Evolutionary conservation across 1,284 basidiomycete genomes (phyloP), one percentile per base, ranked within the genome.

Genomic region (Athelia psychrophila): DNA sequence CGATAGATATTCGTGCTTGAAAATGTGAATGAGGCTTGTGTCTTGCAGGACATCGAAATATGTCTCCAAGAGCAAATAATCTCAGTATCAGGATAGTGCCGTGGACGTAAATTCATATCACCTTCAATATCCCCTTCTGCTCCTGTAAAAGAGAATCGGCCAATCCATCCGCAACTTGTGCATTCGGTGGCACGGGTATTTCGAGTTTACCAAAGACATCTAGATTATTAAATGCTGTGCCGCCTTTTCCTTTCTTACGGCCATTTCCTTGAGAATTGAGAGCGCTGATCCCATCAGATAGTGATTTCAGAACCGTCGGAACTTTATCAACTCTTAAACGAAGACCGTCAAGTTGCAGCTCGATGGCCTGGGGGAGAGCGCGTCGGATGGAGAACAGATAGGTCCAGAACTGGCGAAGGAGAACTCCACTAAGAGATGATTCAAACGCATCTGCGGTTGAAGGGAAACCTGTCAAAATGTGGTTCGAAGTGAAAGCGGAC

Each of bases 81-180:
- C 6, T 18, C n/a, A 22, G 38, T 16, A 6, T n/a, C 6, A 6
- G 20, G 38, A 16, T 9, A 42, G 20, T n/a, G n/a, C 9, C 6
- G 8, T 23, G 9, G 19, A 24, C 16, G n/a, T 5, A 23, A 42
- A n/a, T 10, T 8, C 22, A 9, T 40, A 19, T 50, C 13, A 75
- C 74, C 52, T 64, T 44, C 6, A 77, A 46, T 35, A 62, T 58
- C 3, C 13, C n/a, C 50, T 60, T 65, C 45, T 70, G 64, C 1
- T 60, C 19, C 1, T 19, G 15, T 0, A 64, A 46, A 12, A 76
- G 58, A 5, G 55, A 30, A 1, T 8, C 12, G 0, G 58, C 57
- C n/a, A 67, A 44, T 9, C 53, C 36, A 2, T 48, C 44, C 0
- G 63, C 68, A 23, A 67, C 64, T 2, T 53, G 48, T 13, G 48